Percentiles rank a stretch among this genome's conserved stretches.
Conservation (phyloP, 768 basidiomycete genomes). For the Pisolithus sp. region DNA sequence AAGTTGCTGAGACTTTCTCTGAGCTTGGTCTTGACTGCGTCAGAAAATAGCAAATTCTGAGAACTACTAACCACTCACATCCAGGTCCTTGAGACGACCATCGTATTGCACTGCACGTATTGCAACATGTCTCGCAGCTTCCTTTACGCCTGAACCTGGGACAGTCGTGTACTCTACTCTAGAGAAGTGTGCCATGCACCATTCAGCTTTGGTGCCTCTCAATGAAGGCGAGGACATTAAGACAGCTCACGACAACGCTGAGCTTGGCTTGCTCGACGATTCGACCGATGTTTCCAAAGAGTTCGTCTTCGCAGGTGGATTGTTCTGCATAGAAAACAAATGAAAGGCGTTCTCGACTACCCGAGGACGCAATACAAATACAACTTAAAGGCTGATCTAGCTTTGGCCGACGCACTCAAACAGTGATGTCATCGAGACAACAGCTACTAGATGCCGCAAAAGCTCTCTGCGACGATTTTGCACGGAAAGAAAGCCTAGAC, state of each 20-base stretch:
- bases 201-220: constrained; percentile 9
- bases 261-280: constrained; percentile 1
- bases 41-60: not conserved
- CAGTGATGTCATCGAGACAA: constrained; percentile 23
- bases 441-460: constrained; percentile 40
- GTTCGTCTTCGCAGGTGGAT: constrained; percentile 1
- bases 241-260: constrained; percentile 12
- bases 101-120: constrained; percentile 46
- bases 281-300: not conserved
- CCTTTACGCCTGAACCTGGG: constrained; percentile 29
- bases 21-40: constrained; percentile 45
- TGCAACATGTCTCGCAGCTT: constrained; percentile 39
- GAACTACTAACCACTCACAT: constrained; percentile 30
- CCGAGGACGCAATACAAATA: not conserved
- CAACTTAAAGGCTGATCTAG: not conserved
- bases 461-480: constrained; percentile 48
- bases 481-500: constrained; percentile 36
- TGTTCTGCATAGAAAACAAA: constrained; percentile 2
- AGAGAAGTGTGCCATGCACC: not conserved
- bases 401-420: not conserved
- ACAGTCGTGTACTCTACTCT: constrained; percentile 9
- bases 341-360: not conserved
- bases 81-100: constrained; percentile 54
- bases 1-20: constrained; percentile 71
- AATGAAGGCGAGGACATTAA: not conserved